phyloP scores from a whole-genome alignment of 2,329 filamentous ascomycete species.

The Lithohypha guttulata region DNA sequence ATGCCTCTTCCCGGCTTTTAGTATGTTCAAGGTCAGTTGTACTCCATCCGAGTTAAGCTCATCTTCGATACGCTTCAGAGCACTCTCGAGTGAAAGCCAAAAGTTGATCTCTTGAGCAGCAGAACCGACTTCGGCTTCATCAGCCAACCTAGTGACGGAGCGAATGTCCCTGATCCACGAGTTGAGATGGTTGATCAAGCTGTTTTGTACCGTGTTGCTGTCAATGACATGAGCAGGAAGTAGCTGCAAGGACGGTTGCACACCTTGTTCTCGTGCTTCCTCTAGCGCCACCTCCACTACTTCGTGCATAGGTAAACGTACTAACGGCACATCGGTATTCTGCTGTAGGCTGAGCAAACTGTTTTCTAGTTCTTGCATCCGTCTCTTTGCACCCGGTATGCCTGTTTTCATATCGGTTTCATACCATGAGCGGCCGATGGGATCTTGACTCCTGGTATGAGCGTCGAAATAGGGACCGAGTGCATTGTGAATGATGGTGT shows the following conservation, averaged over 20 bases:
- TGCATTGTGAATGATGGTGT: constrained; percentile 82
- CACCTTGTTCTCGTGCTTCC: constrained; percentile 56
- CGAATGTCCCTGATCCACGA: constrained; percentile 99
- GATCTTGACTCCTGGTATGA: constrained; percentile 73
- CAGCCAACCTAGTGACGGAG: constrained; percentile 84
- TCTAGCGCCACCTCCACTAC: constrained; percentile 78
- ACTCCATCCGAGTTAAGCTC: constrained; percentile 86
- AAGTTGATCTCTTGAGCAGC: constrained; percentile 98
- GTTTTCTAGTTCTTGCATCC: constrained; percentile 85
- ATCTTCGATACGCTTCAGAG: constrained; percentile 79
- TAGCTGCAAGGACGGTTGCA: constrained; percentile 64
- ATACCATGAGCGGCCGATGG: constrained; percentile 57
- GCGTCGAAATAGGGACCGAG: constrained; percentile 96
- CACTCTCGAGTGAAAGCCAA: constrained; percentile 94
- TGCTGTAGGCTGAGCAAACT: constrained; percentile 87
- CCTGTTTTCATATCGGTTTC: constrained; percentile 89
- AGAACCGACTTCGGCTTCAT: constrained; percentile 60
- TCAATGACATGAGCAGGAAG: constrained; percentile 67
- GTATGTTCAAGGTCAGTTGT: constrained; percentile 78
- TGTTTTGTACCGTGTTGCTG: constrained; percentile 88
- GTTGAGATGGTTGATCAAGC: constrained; percentile 85
- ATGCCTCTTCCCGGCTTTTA: constrained; percentile 95
- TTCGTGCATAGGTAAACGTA: constrained; percentile 77
- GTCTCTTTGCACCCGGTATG: constrained; percentile 94
- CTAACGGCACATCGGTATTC: constrained; percentile 93